phyloP scores from a whole-genome alignment of 352 stramenopile species.

The Globisporangium lucens region DNA sequence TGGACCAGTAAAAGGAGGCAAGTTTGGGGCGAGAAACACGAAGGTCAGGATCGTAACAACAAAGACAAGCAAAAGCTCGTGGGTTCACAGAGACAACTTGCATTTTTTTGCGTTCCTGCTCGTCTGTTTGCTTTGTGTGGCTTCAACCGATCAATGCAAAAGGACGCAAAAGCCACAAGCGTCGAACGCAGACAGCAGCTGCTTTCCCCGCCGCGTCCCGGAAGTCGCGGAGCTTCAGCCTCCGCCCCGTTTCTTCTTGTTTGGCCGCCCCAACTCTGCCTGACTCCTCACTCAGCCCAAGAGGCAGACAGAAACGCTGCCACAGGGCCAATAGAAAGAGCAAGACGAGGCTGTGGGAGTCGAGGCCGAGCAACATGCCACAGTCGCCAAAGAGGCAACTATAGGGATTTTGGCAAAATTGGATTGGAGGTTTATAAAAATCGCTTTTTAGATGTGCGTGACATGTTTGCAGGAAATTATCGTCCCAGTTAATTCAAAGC shows the following conservation, averaged over 20 bases:
- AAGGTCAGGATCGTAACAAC: not conserved
- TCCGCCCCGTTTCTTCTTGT: not conserved
- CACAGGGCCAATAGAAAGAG: not conserved
- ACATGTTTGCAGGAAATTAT: not conserved
- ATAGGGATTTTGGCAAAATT: too few relatives aligned
- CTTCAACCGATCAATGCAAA: not conserved
- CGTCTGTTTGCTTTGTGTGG: not conserved
- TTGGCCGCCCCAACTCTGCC: not conserved
- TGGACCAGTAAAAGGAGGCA: not conserved
- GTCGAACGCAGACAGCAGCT: not conserved
- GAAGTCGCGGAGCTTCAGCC: not conserved
- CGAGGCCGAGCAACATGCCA: too few relatives aligned
- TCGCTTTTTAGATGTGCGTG: not conserved
- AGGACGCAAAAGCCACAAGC: not conserved
- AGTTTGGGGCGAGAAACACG: not conserved
- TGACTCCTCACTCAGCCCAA: not conserved
- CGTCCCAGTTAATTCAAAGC: not conserved
- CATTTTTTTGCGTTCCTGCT: not conserved
- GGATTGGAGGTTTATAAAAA: not conserved
- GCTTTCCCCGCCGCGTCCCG: not conserved
- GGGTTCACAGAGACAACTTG: not conserved
- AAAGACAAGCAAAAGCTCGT: not conserved
- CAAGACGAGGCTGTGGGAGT: not conserved
- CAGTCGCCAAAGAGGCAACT: too few relatives aligned
- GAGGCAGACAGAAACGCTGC: not conserved